Conservation (phyloP, 1,284 basidiomycete species). For the Phaffia rhodozyma region DNA sequence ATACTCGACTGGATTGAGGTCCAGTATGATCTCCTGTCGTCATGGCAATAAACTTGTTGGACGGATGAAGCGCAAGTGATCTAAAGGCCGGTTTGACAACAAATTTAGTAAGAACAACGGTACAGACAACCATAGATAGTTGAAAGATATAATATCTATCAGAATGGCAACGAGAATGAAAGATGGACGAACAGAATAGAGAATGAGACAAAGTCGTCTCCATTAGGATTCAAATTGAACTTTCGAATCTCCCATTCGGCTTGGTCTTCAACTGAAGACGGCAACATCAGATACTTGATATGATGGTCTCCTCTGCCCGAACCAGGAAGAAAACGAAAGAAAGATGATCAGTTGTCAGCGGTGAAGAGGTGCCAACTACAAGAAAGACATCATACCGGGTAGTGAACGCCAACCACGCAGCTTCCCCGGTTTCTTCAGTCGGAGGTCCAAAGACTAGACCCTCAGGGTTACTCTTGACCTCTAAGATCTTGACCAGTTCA, state of each 20-base stretch:
- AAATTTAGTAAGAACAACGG: not conserved
- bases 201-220: slow-evolving; percentile 33
- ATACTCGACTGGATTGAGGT: slow-evolving; percentile 25
- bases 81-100: not conserved
- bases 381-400: slow-evolving; percentile 29
- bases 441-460: slow-evolving; percentile 24
- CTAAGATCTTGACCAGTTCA: slow-evolving; percentile 4
- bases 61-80: slow-evolving; percentile 31
- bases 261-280: not conserved
- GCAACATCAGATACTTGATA: slow-evolving; percentile 16
- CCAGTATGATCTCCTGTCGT: slow-evolving; percentile 36
- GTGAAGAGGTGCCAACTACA: slow-evolving; percentile 29
- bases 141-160: not conserved
- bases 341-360: not conserved
- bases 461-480: slow-evolving; percentile 18
- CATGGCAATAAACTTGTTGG: slow-evolving; percentile 31
- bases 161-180: slow-evolving; percentile 7
- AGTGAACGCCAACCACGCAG: slow-evolving; percentile 24
- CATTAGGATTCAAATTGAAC: slow-evolving; percentile 23
- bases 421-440: slow-evolving; percentile 22
- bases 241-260: slow-evolving; percentile 20
- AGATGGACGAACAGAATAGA: slow-evolving; percentile 48
- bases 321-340: not conserved
- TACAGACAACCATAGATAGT: not conserved
- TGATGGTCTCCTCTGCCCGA: slow-evolving; percentile 8